These are phyloP conservation scores for Ascodesmis nigricans DNA, from an alignment of 495 filamentous ascomycete genomes.

Conservation along the genomic window DNA sequence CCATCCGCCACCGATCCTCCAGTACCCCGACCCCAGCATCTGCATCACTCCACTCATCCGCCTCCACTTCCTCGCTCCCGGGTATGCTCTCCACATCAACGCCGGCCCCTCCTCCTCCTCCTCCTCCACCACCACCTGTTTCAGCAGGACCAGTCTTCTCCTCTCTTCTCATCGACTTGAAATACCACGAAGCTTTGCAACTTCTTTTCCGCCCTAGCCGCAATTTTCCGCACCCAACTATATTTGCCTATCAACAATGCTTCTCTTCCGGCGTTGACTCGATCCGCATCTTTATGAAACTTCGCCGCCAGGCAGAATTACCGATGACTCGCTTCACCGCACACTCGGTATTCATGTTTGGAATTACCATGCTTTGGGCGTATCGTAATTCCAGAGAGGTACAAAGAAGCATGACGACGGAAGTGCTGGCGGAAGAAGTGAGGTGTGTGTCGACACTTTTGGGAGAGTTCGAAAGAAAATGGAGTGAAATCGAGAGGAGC, in stretches of 20 bases:
- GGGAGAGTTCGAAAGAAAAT: background rate
- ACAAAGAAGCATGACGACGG: constrained; percentile 7
- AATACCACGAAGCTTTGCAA: constrained; percentile 19
- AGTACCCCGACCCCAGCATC: too few relatives aligned
- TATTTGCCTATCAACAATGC: constrained; percentile 8
- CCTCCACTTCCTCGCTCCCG: too few relatives aligned
- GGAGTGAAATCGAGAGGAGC: background rate
- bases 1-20: too few relatives aligned
- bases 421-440: constrained; percentile 11
- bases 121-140: too few relatives aligned
- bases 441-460: too few relatives aligned
- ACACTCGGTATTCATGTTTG: constrained; percentile 13
- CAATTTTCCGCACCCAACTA: constrained; percentile 9
- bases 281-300: constrained; percentile 18
- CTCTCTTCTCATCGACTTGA: too few relatives aligned
- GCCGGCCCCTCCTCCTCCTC: too few relatives aligned
- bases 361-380: constrained; percentile 13
- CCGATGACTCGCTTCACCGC: constrained; percentile 15
- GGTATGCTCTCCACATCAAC: too few relatives aligned
- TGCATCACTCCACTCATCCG: too few relatives aligned
- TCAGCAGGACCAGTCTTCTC: too few relatives aligned
- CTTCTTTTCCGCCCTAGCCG: constrained; percentile 17
- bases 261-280: constrained; percentile 15
- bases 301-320: constrained; percentile 8
- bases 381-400: constrained; percentile 10